phyloP scores from a whole-genome alignment of 176 grass and related monocot genomes.

The Bromus sterilis region DNA sequence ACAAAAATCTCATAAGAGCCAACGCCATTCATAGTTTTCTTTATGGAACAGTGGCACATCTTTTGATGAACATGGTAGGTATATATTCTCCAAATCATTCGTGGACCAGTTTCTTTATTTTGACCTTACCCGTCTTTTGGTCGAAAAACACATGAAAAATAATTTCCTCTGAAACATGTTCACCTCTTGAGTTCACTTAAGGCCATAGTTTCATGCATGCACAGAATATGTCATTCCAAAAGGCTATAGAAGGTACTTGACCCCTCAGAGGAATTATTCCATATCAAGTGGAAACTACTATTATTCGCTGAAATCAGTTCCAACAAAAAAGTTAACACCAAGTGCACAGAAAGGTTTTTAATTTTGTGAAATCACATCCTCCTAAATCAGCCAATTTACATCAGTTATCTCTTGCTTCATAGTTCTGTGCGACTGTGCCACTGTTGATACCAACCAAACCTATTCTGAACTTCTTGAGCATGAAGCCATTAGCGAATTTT shows the following conservation, averaged over 20 bases:
- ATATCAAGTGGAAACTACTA: constrained; percentile 12
- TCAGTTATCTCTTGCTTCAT: not conserved
- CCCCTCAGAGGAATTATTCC: constrained; percentile 14
- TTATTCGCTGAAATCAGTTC: not conserved
- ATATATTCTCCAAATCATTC: constrained; percentile 31
- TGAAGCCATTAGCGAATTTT: constrained; percentile 5
- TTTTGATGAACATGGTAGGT: constrained; percentile 14
- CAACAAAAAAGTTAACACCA: not conserved
- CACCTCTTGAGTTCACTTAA: constrained; percentile 20
- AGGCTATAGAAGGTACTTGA: not conserved
- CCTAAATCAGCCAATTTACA: not conserved
- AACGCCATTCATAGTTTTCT: not conserved
- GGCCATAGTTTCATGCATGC: constrained; percentile 1
- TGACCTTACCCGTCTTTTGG: not conserved
- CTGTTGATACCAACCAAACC: not conserved
- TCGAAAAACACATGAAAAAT: not conserved
- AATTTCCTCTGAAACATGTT: not conserved
- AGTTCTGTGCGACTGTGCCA: not conserved
- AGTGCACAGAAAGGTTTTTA: not conserved
- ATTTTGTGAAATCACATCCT: not conserved
- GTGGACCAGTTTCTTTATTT: not conserved
- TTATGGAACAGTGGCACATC: not conserved
- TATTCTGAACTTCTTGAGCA: not conserved
- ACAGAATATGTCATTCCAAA: constrained; percentile 11
- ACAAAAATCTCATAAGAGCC: not conserved